Evolutionary conservation across 2,329 filamentous ascomycete genomes (phyloP), one percentile per base, ranked within the genome.

Genomic region (Pezicula radicicola): DNA sequence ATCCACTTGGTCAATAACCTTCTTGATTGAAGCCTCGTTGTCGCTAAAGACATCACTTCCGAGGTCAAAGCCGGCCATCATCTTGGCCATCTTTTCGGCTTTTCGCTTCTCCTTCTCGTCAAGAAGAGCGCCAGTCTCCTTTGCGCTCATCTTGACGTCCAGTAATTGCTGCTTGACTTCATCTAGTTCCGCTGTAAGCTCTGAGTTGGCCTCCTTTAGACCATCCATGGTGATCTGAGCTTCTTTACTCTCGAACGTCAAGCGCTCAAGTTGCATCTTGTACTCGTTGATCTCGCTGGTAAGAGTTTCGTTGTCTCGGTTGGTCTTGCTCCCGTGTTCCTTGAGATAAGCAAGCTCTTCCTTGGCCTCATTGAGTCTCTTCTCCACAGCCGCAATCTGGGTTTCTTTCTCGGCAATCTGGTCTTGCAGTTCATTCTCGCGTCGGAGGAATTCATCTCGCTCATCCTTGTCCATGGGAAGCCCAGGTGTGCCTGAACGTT

Each of bases 21-120:
- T 84, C 54, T 89, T 84, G 53, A 99, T 89, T 47, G 84, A 86
- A 57, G 87, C 83, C 70, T 99, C 94, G 62, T 96, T 96, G 53
- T 94, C 89, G 60, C 91, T 96, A 69, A 97, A 96, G 30, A 95
- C 86, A 52, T 97, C 92, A 46, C 88, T 87, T 42, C 91, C 93
- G 33, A 99, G 82, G 65, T 99, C 93, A 64, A 99, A 97, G 3
- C 93, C 91, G 53, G 94, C 94, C 93, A 99, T 97, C 94, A 99
- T 99, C 80, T 97, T 89, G 41, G 94, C 94, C 94, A 99, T 99
- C 73, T 95, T 94, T 75, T 99, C 94, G 1, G 92, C 91, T 80
- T 99, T 99, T 75, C 91, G 92, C 78, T 91, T 93, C 73, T 97
- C 95, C 79, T 99, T 99, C 73, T 97, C 94, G 62, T 97, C 93